Percentiles rank a stretch among this genome's conserved stretches.
Conservation (phyloP, 1,284 basidiomycete species). For the Marasmius sp. region DNA sequence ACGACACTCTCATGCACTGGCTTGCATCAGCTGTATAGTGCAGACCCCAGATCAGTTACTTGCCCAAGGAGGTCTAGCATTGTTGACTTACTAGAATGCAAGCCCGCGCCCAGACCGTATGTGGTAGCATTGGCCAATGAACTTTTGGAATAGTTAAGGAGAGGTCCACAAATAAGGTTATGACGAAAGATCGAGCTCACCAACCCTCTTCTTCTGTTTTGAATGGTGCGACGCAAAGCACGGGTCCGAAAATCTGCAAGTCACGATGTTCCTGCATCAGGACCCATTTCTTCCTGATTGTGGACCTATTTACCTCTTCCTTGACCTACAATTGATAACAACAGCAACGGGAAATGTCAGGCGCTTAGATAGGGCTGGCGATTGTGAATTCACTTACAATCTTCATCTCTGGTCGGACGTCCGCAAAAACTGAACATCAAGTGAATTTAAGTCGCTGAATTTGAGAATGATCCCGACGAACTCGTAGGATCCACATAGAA, state of each 20-base stretch:
- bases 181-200: not conserved
- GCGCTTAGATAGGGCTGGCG: not conserved
- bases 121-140: slow-evolving; percentile 79
- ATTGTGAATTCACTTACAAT: slow-evolving; percentile 56
- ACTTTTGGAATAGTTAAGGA: slow-evolving; percentile 37
- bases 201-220: slow-evolving; percentile 71
- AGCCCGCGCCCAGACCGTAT: slow-evolving; percentile 71
- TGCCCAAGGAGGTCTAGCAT: not conserved
- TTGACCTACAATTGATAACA: slow-evolving; percentile 49
- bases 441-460: not conserved
- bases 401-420: slow-evolving; percentile 72
- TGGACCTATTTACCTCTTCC: slow-evolving; percentile 55
- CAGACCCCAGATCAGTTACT: not conserved
- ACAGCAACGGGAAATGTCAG: slow-evolving; percentile 8
- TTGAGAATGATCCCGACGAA: slow-evolving; percentile 32
- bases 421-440: slow-evolving; percentile 61
- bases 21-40: slow-evolving; percentile 66
- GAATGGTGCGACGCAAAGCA: slow-evolving; percentile 77
- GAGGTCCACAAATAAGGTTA: not conserved
- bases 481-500: slow-evolving; percentile 79
- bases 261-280: slow-evolving; percentile 3
- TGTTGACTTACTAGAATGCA: slow-evolving; percentile 69
- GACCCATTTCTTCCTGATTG: not conserved
- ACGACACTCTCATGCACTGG: slow-evolving; percentile 85
- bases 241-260: slow-evolving; percentile 83